Conservation (phyloP, 257 asterid species). For the Scutellaria galericulata region DNA sequence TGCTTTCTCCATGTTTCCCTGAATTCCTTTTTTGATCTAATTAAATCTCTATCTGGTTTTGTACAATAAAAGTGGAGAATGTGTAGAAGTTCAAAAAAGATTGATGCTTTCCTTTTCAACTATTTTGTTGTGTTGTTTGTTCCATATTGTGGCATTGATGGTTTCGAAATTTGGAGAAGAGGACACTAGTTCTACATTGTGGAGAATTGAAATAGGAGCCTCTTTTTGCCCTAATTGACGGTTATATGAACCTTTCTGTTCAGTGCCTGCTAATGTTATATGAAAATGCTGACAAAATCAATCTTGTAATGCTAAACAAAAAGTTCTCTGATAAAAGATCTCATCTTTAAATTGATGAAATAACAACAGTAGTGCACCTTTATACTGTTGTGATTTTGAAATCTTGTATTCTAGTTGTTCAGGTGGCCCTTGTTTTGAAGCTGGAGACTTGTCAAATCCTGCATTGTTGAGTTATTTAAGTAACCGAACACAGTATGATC, state of each 20-base stretch:
- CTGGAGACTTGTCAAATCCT: neutral
- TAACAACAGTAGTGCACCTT: neutral
- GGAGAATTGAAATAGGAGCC: neutral
- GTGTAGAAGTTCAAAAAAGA: neutral
- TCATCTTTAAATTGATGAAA: neutral
- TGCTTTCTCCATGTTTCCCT: neutral
- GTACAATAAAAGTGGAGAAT: neutral
- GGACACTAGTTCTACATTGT: neutral
- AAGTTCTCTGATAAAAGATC: neutral
- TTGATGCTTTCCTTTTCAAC: conserved; percentile 1
- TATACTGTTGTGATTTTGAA: neutral
- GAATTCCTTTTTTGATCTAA: neutral
- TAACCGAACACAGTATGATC: neutral
- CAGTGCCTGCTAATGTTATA: neutral
- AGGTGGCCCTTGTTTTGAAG: neutral
- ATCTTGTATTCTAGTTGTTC: neutral
- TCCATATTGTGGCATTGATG: neutral
- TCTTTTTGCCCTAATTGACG: neutral
- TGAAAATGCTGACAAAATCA: neutral
- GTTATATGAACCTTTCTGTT: neutral
- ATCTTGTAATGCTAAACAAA: neutral
- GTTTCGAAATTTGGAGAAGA: neutral
- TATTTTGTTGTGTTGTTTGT: neutral
- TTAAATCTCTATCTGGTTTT: conserved; percentile 17
- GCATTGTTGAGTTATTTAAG: neutral